phyloP scores from a whole-genome alignment of 2,329 filamentous ascomycete genomes.

The Pseudopithomyces maydicus region DNA sequence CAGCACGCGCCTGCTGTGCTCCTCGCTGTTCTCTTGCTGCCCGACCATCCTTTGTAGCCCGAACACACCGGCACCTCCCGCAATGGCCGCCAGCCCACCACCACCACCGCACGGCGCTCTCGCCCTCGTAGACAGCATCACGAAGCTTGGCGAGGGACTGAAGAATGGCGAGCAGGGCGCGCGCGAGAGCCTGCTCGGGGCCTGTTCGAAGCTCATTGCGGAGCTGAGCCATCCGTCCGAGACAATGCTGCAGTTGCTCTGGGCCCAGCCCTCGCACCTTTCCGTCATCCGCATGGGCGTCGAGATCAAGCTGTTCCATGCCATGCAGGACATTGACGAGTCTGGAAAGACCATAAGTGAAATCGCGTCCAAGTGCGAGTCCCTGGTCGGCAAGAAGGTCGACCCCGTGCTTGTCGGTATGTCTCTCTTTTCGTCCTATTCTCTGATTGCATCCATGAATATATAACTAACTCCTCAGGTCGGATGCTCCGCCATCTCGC shows the following conservation, averaged over 20 bases:
- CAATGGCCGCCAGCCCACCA: constrained; percentile 5
- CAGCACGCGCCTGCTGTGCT: background rate
- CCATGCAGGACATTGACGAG: constrained; percentile 15
- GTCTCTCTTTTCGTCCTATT: background rate
- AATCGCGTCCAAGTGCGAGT: constrained; percentile 21
- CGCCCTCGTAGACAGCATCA: constrained; percentile 25
- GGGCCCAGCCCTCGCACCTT: constrained; percentile 29
- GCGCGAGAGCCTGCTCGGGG: constrained; percentile 24
- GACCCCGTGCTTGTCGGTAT: constrained; percentile 25
- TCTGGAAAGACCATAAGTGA: constrained; percentile 14
- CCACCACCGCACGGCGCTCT: constrained; percentile 17
- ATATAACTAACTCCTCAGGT: background rate
- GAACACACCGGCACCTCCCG: background rate
- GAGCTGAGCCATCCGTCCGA: constrained; percentile 31
- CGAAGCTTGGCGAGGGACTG: constrained; percentile 21
- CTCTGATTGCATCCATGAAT: background rate
- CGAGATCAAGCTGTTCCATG: constrained; percentile 30
- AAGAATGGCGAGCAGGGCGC: constrained; percentile 20
- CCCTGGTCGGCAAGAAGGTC: constrained; percentile 2
- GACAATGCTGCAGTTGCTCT: constrained; percentile 25
- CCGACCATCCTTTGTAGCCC: background rate
- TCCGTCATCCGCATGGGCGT: constrained; percentile 24
- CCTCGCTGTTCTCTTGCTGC: background rate
- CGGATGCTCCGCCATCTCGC: constrained; percentile 36
- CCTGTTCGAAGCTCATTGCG: constrained; percentile 27